Evolutionary conservation across 176 grass and related monocot genomes (phyloP), one percentile per base, ranked within the genome.

Genomic region (Juncus effusus): DNA sequence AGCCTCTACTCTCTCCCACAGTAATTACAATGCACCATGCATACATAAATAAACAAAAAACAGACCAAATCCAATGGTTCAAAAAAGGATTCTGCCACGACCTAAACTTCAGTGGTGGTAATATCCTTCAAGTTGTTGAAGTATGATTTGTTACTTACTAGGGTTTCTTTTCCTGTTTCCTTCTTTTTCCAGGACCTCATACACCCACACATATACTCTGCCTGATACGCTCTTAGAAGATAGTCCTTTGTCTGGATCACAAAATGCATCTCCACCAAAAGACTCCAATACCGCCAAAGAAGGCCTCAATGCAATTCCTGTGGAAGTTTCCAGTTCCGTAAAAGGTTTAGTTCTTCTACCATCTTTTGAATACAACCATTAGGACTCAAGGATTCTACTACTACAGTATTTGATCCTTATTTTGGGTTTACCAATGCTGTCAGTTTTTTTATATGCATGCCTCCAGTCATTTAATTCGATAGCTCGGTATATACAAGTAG

Each of bases 181-280:
- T 70, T 14, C 36, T 10, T 70, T 38, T 70, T 70, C 51, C 66
- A 54, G 56, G 53, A 53, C 1, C n/a, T 41, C 51, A 36, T 70
- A 54, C 16, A 41, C 66, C 66, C 41, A 14, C 36, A 10, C 52
- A 69, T 39, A 6, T 69, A n/a, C 3, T n/a, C 10, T 5, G 3
- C 47, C 36, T 40, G 51, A 69, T 40, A 70, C n/a, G 19, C 19
- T 28, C n/a, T 4, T 14, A 41, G 56, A 70, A 70, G 51, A 10
- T 6, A 55, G 40, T 40, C 36, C 37, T 55, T 70, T 56, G 28
- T 70, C 66, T 56, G 50, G 50, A 56, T 70, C 50, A 41, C 66
- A 70, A 70, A 70, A 70, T 40, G 36, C 15, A 70, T 49, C 36
- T 54, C 37, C 36, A 40, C 56, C 51, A 54, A 69, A 3, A 45